Conservation (phyloP, 176 grass and related monocot genomes). For the Pharus latifolius region DNA sequence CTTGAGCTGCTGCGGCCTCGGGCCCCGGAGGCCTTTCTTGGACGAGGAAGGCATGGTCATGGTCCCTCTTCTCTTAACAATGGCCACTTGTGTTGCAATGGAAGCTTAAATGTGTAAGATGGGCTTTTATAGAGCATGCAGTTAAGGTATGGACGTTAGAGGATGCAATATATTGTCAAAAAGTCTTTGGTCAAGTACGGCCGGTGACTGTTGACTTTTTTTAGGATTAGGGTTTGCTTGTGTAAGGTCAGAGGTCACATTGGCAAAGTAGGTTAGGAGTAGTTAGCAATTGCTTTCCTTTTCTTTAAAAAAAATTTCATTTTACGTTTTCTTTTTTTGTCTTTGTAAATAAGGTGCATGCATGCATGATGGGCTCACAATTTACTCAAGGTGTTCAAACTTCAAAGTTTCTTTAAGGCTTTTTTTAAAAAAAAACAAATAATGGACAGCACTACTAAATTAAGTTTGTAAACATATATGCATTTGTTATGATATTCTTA, state of each 20-base stretch:
- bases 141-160: not conserved
- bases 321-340: not conserved
- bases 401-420: not conserved
- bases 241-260: conserved; percentile 14
- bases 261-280: conserved; percentile 3
- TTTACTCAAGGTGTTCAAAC: not conserved
- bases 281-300: not conserved
- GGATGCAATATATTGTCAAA: not conserved
- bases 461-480: no score
- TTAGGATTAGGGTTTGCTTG: not conserved
- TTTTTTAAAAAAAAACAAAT: not conserved
- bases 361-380: not conserved
- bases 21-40: conserved; percentile 37
- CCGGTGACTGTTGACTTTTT: conserved; percentile 2
- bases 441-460: no score
- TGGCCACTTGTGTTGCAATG: no score
- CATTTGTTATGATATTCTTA: no score
- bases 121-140: conserved; percentile 21
- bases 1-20: conserved; percentile 28
- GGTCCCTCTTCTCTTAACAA: no score
- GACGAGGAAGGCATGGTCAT: not conserved
- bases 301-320: no score
- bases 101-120: not conserved
- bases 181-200: conserved; percentile 27
- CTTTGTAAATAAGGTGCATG: no score